Percentiles rank a stretch among this genome's conserved stretches.
Conservation (phyloP, 2,329 filamentous ascomycete species). For the Podosphaera xanthii region DNA sequence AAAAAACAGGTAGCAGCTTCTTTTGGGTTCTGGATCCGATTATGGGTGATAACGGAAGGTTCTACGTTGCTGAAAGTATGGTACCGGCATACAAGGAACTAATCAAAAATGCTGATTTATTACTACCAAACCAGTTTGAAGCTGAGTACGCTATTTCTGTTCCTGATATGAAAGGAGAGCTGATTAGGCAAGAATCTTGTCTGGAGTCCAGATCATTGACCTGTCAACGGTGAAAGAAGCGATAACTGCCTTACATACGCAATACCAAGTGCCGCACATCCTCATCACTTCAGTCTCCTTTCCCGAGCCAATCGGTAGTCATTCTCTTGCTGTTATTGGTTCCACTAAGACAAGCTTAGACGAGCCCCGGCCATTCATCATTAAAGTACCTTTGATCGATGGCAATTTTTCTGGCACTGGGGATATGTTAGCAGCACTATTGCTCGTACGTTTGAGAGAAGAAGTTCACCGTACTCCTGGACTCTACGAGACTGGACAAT, state of each 20-base stretch:
- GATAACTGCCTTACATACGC: conserved; percentile 53
- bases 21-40: conserved; percentile 97
- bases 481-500: conserved; percentile 35
- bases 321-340: conserved; percentile 49
- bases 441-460: conserved; percentile 69
- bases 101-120: conserved; percentile 64
- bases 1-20: conserved; percentile 44
- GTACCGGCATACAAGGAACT: conserved; percentile 74
- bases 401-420: conserved; percentile 93
- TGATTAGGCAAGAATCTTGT: conserved; percentile 39
- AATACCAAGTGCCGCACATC: conserved; percentile 61
- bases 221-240: conserved; percentile 49
- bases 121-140: conserved; percentile 92
- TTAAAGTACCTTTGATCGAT: conserved; percentile 69
- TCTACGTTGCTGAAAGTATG: conserved; percentile 82
- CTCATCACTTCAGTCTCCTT: conserved; percentile 75
- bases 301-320: conserved; percentile 24
- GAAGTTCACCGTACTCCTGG: conserved; percentile 31
- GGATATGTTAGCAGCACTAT: conserved; percentile 93
- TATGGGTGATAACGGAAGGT: conserved; percentile 83
- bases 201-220: conserved; percentile 61
- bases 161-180: background rate
- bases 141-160: conserved; percentile 44
- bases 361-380: conserved; percentile 62
- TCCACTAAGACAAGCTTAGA: conserved; percentile 44